phyloP scores from a whole-genome alignment of 192 early-diverging fungal genomes.

The Helicostylum pulchrum region DNA sequence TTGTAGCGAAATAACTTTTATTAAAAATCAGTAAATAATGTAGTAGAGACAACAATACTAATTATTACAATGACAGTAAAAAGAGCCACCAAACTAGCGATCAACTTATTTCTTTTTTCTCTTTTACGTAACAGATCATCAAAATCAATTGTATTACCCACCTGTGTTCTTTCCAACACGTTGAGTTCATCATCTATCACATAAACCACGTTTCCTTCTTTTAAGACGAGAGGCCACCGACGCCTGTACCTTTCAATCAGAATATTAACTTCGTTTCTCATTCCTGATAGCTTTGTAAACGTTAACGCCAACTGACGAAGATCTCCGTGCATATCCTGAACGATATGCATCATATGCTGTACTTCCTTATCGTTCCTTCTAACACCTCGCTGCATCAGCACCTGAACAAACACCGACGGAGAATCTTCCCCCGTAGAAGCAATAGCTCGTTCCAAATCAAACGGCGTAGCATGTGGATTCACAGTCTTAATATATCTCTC shows the following conservation, averaged over 20 bases:
- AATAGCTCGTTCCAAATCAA: constrained; percentile 3
- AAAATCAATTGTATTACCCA: not conserved
- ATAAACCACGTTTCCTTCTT: constrained; percentile 1
- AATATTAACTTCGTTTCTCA: not conserved
- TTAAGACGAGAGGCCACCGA: not conserved
- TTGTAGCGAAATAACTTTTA: no score
- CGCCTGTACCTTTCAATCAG: not conserved
- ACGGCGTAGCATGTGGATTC: not conserved
- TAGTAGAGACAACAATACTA: not conserved
- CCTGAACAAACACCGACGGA: constrained; percentile 8
- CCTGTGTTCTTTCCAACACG: not conserved
- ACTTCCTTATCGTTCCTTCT: not conserved
- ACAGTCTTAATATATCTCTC: not conserved
- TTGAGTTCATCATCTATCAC: constrained; percentile 3
- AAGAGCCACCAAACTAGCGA: not conserved
- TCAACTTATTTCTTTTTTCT: constrained; percentile 1
- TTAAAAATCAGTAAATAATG: no score
- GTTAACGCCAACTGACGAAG: not conserved
- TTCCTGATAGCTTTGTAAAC: not conserved
- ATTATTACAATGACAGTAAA: not conserved
- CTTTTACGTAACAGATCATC: not conserved
- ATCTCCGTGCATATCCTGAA: constrained; percentile 10
- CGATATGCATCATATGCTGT: not conserved
- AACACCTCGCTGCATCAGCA: constrained; percentile 2
- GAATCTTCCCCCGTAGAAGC: not conserved